A percentile compares a stretch with the other conserved stretches of the same genome.
These are phyloP conservation scores for Hypoxylon rickii DNA, from an alignment of 495 filamentous ascomycete species.

Conservation along the genomic window DNA sequence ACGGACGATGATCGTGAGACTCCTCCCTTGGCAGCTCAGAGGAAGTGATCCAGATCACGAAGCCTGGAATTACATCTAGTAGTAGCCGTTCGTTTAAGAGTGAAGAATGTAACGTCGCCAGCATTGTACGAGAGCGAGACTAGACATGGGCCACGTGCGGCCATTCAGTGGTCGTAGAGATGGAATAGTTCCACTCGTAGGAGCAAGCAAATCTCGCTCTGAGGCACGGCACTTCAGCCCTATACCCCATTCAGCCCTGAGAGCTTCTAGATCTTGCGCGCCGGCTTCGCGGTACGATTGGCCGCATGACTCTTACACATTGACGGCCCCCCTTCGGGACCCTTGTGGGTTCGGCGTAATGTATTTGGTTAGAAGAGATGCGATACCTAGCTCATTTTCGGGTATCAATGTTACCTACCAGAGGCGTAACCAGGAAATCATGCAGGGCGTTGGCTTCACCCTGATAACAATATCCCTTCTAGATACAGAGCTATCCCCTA, in stretches of 20 bases:
- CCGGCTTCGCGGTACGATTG: not conserved
- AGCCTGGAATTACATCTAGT: not conserved
- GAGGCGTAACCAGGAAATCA: too few species aligned
- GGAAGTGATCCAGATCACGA: not conserved
- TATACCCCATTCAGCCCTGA: not conserved
- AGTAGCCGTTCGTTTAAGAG: constrained; percentile 1
- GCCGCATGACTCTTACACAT: constrained; percentile 10
- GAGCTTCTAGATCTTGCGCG: constrained; percentile 8
- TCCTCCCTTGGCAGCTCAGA: not conserved
- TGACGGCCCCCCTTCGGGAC: too few species aligned
- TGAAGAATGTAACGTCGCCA: constrained; percentile 14
- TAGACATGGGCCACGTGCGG: not conserved
- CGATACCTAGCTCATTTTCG: too few species aligned
- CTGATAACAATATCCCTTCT: too few species aligned
- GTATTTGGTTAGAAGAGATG: too few species aligned
- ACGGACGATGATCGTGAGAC: constrained; percentile 10
- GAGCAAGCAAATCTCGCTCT: constrained; percentile 3
- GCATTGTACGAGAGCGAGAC: constrained; percentile 7
- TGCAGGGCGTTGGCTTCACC: too few species aligned
- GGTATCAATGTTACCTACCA: too few species aligned
- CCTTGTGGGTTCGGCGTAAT: too few species aligned
- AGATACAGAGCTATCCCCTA: too few species aligned
- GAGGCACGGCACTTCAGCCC: constrained; percentile 16
- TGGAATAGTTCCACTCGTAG: not conserved
- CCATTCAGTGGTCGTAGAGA: not conserved